Conservation (phyloP, 768 basidiomycete species). For the Mycena maculata region DNA sequence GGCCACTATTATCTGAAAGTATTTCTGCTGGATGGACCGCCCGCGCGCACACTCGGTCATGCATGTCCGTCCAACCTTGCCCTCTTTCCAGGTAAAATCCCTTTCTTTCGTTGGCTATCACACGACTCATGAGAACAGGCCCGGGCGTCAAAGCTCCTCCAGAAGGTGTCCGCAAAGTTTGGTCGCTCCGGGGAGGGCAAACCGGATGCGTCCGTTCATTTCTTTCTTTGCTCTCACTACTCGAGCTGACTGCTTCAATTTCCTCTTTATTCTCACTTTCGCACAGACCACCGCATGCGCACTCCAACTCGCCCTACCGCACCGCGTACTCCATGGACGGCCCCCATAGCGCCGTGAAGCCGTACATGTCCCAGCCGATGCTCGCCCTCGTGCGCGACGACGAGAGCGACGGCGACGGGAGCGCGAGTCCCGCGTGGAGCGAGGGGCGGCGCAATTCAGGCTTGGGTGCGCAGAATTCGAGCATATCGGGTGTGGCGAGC, state of each 20-base stretch:
- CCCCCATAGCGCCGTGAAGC: constrained; percentile 41
- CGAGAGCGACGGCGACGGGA: constrained; percentile 37
- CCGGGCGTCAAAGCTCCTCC: constrained; percentile 33
- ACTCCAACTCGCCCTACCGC: constrained; percentile 33
- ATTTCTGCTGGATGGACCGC: no score
- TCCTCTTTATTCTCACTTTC: no score
- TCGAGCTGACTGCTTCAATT: no score
- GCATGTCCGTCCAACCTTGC: constrained; percentile 17
- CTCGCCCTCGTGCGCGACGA: constrained; percentile 43
- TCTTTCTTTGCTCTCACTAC: no score
- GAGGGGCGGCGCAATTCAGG: not conserved
- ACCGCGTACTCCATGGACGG: constrained; percentile 49
- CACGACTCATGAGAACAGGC: not conserved
- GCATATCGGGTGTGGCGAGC: not conserved
- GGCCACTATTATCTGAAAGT: no score
- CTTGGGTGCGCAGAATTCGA: no score
- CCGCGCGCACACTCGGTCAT: constrained; percentile 28
- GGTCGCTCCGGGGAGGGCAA: constrained; percentile 1
- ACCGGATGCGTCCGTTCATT: no score
- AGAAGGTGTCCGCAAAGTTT: constrained; percentile 33
- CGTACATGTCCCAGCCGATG: constrained; percentile 60
- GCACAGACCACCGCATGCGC: not conserved
- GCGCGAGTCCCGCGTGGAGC: constrained; percentile 36
- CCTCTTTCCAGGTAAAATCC: constrained; percentile 19
- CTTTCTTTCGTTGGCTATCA: not conserved